Evolutionary conservation across 257 asterid species (phyloP).

Genomic region (Phtheirospermum japonicum): DNA sequence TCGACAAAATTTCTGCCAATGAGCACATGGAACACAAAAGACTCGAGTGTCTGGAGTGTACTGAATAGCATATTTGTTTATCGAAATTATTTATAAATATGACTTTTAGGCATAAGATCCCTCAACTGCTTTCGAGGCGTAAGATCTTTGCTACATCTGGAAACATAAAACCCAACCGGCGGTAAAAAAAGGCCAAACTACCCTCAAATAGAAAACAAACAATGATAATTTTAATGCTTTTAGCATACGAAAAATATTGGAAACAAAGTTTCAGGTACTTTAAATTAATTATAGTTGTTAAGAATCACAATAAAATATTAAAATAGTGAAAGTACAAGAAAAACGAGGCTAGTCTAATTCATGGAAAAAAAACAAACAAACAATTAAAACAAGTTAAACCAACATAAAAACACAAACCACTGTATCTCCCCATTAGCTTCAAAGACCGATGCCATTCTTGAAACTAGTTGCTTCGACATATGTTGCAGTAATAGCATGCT

Average conservation of each 20-base stretch:
- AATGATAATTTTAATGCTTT: too few relatives aligned
- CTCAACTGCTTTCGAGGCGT: too few relatives aligned
- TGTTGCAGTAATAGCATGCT: conserved; percentile 93
- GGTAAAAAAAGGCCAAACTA: too few relatives aligned
- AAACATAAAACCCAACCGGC: too few relatives aligned
- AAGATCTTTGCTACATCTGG: too few relatives aligned
- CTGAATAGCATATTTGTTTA: conserved; percentile 5
- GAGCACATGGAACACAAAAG: conserved; percentile 15
- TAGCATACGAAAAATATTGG: too few relatives aligned
- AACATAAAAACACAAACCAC: too few relatives aligned
- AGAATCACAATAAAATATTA: background rate
- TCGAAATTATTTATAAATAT: background rate
- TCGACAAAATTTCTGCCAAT: background rate
- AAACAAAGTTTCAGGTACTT: background rate
- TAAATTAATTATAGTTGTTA: background rate
- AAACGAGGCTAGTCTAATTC: too few relatives aligned
- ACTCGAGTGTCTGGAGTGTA: background rate
- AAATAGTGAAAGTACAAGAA: background rate
- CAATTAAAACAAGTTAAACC: too few relatives aligned
- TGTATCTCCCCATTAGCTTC: conserved; percentile 84
- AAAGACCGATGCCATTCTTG: conserved; percentile 89
- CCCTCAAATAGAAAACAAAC: too few relatives aligned
- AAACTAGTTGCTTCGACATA: conserved; percentile 90
- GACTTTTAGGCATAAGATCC: background rate
- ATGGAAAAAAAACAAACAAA: too few relatives aligned